Evolutionary conservation across 2,329 filamentous ascomycete species (phyloP).

Genomic region (Thermomyces lanuginosus): DNA sequence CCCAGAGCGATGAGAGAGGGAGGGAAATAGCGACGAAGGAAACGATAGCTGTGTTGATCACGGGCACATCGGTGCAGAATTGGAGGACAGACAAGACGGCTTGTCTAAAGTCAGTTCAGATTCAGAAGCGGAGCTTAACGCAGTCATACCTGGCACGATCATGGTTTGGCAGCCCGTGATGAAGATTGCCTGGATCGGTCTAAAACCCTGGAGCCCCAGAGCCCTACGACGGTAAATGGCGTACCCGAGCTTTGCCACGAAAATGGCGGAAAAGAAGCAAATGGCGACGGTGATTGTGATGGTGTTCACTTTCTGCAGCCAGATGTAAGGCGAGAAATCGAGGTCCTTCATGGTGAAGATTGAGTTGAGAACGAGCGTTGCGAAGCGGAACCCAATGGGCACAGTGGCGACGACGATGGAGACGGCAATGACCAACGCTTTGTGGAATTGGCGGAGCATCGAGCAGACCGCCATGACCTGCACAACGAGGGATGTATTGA

Average conservation of each 20-base stretch:
- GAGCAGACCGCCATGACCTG: slow-evolving; percentile 49
- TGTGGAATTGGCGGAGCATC: slow-evolving; percentile 30
- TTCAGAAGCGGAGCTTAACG: slow-evolving; percentile 4
- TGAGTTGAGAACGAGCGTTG: slow-evolving; percentile 34
- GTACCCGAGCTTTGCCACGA: slow-evolving; percentile 43
- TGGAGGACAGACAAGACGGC: slow-evolving; percentile 45
- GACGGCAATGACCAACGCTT: slow-evolving; percentile 29
- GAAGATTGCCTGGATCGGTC: slow-evolving; percentile 50
- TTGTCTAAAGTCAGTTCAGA: slow-evolving; percentile 15
- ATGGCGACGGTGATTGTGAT: slow-evolving; percentile 41
- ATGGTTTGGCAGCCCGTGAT: slow-evolving; percentile 53
- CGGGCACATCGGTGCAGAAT: slow-evolving; percentile 35
- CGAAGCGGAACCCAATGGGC: slow-evolving; percentile 39
- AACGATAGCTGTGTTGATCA: slow-evolving; percentile 39
- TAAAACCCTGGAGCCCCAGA: slow-evolving; percentile 44
- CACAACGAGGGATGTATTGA: slow-evolving; percentile 44
- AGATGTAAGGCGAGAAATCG: slow-evolving; percentile 16
- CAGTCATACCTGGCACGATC: slow-evolving; percentile 42
- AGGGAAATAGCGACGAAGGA: slow-evolving; percentile 47
- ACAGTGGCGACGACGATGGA: slow-evolving; percentile 36
- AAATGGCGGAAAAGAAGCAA: slow-evolving; percentile 46
- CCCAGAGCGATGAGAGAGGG: slow-evolving; percentile 52
- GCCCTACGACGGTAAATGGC: slow-evolving; percentile 40
- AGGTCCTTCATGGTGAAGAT: slow-evolving; percentile 20
- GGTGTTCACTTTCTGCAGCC: slow-evolving; percentile 31